A percentile compares a stretch with the other conserved stretches of the same genome.
These are phyloP conservation scores for Fusarium sp. DNA, from an alignment of 2,329 filamentous ascomycete species.

Conservation along the genomic window DNA sequence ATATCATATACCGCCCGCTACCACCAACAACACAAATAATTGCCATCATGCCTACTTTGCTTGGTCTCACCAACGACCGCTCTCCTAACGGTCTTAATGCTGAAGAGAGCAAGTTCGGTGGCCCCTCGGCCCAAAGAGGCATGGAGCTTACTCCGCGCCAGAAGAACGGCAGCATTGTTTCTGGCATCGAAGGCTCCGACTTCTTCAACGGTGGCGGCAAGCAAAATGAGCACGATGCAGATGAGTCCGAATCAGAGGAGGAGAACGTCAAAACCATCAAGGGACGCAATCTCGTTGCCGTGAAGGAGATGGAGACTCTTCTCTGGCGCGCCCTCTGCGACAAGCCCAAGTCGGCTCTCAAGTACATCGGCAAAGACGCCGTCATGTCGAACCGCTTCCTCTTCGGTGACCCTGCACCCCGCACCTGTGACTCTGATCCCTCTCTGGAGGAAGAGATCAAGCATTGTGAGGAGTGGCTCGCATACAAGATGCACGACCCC, in stretches of 20 bases:
- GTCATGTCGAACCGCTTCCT: constrained; percentile 49
- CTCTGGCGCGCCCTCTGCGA: constrained; percentile 50
- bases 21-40: constrained; percentile 5
- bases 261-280: constrained; percentile 49
- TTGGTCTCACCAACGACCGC: constrained; percentile 47
- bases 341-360: constrained; percentile 48
- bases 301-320: constrained; percentile 50
- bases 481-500: constrained; percentile 49
- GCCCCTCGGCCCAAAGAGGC: constrained; percentile 25
- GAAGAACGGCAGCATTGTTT: constrained; percentile 33
- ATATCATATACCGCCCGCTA: constrained; percentile 8
- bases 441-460: constrained; percentile 47
- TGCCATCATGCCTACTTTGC: constrained; percentile 48
- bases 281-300: constrained; percentile 46
- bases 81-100: constrained; percentile 43
- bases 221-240: constrained; percentile 41
- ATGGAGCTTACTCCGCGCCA: constrained; percentile 41
- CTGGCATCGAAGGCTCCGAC: constrained; percentile 43
- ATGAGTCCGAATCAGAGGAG: constrained; percentile 43
- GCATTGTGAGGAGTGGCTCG: constrained; percentile 49
- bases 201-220: constrained; percentile 46
- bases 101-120: constrained; percentile 33
- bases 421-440: constrained; percentile 47
- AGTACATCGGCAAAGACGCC: constrained; percentile 48
- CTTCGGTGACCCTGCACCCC: constrained; percentile 44